phyloP scores from a whole-genome alignment of 352 stramenopile species.

The Phytophthora foliorum region DNA sequence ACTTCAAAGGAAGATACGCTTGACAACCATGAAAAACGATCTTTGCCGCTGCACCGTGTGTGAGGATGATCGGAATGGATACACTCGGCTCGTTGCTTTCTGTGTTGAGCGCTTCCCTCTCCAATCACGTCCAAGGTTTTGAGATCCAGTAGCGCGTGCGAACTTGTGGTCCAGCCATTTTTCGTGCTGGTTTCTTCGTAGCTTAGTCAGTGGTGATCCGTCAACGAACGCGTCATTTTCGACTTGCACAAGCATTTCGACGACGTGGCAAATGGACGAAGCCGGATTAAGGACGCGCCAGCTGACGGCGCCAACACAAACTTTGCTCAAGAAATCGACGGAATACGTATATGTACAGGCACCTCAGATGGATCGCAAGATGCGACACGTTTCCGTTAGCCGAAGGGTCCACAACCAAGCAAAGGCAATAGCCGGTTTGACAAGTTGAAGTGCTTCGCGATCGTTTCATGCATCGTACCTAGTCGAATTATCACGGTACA shows the following conservation, averaged over 20 bases:
- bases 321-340: conserved; percentile 2
- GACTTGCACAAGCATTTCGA: conserved; percentile 8
- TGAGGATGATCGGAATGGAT: too few relatives aligned
- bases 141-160: conserved; percentile 28
- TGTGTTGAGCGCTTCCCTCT: conserved; percentile 20
- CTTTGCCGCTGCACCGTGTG: too few relatives aligned
- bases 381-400: conserved; percentile 37
- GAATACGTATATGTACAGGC: background rate
- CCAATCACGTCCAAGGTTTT: conserved; percentile 1
- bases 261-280: too few relatives aligned
- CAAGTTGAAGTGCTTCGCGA: conserved; percentile 42
- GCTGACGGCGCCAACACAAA: too few relatives aligned
- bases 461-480: conserved; percentile 35
- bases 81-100: conserved; percentile 5
- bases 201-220: background rate
- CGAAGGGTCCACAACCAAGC: too few relatives aligned
- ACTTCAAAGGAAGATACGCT: conserved; percentile 33
- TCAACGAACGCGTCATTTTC: conserved; percentile 2
- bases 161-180: conserved; percentile 18
- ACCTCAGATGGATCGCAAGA: background rate
- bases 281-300: background rate
- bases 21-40: conserved; percentile 16
- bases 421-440: conserved; percentile 5
- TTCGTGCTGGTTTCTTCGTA: background rate
- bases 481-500: conserved; percentile 8